Evolutionary conservation across 202 grass and related monocot species (phyloP), one percentile per base, ranked within the genome.

Genomic region (Eragrostis tef): DNA sequence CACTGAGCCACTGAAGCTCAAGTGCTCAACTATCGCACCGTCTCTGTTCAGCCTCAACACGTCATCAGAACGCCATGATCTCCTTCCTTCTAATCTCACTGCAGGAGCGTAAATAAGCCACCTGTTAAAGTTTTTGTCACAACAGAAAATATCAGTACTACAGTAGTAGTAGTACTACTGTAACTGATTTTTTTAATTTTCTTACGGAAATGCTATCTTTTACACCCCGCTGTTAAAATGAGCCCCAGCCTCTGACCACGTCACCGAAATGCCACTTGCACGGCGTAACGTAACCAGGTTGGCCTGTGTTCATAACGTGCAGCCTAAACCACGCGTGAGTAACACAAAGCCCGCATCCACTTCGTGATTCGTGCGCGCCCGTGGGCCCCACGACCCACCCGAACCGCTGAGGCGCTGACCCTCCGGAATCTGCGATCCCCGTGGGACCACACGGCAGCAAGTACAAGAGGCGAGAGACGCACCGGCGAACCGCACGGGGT

Each of bases 381-480:
- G 74, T 64, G 75, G 67, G 34, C 6, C 83, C 83, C 44, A 2
- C 52, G 4, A 0, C 67, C 25, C 19, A 9, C 75, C 25, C 13
- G 7, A 1, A 10, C 9, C 0, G 17, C 5, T 24, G 7, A 1
- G 6, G 6, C 0, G 17, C 5, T 24, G 14, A 6, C 6, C 31
- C 20, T 10, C 61, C 48, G 62, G 73, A 49, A 26, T 43, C 58
- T 45, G 25, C 67, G 58, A 24, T 65, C 16, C 16, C 67, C 31
- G 34, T 12, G 81, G 72, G 25, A 19, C 41, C 83, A 45, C 72
- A 15, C 9, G 24, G 62, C 39, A 34, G 45, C 82, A 56, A 64
- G 58, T 85, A 79, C 83, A 34, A 63, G 31, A 79, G 67, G 84
- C 69, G 69, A 68, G 15, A 6, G 51, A 31, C 75, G 31, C 86